phyloP scores from a whole-genome alignment of 352 stramenopile genomes.

The Pythium volutum region DNA sequence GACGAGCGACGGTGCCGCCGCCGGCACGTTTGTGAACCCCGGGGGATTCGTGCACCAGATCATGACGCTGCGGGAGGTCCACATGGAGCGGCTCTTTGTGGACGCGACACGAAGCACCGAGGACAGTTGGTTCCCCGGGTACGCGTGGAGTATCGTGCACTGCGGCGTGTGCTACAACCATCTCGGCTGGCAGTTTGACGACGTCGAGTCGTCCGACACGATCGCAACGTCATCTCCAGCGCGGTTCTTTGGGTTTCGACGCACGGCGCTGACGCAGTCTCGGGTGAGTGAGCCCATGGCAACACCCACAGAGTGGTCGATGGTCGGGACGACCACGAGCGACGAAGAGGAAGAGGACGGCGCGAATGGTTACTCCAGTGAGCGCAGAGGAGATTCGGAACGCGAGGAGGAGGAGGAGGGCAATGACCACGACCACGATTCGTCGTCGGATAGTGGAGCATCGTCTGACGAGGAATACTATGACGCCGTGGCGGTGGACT shows the following conservation, averaged over 20 bases:
- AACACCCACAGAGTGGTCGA: slow-evolving; percentile 5
- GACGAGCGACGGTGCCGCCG: slow-evolving; percentile 46
- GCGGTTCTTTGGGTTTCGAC: slow-evolving; percentile 71
- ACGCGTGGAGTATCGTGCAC: slow-evolving; percentile 78
- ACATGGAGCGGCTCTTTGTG: slow-evolving; percentile 40
- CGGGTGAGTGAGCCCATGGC: slow-evolving; percentile 1
- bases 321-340: background rate
- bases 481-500: background rate
- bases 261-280: slow-evolving; percentile 47
- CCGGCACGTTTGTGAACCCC: slow-evolving; percentile 81
- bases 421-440: slow-evolving; percentile 1
- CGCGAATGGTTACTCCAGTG: background rate
- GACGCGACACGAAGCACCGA: slow-evolving; percentile 44
- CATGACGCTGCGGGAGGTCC: slow-evolving; percentile 62
- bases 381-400: background rate
- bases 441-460: background rate
- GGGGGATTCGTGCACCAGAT: slow-evolving; percentile 76
- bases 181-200: slow-evolving; percentile 78
- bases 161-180: slow-evolving; percentile 65
- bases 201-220: slow-evolving; percentile 21
- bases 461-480: background rate
- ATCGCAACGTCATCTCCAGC: slow-evolving; percentile 22
- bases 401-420: background rate
- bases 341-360: slow-evolving; percentile 2
- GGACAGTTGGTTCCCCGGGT: slow-evolving; percentile 81